phyloP scores from a whole-genome alignment of 164 flowering plant species.

The Pachysandra terminalis region DNA sequence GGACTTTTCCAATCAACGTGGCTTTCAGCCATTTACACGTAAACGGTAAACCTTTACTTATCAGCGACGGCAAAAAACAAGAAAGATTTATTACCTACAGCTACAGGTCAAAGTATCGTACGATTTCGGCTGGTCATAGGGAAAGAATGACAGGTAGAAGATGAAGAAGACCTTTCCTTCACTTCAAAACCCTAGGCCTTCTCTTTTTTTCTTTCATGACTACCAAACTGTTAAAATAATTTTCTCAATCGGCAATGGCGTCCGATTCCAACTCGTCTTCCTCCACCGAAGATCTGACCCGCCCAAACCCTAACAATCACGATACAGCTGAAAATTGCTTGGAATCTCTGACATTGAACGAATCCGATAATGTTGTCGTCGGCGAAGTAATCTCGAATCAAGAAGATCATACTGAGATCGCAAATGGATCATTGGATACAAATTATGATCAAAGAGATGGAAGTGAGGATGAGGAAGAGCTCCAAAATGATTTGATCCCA shows the following conservation, averaged over 20 bases:
- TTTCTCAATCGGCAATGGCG: conserved; percentile 22
- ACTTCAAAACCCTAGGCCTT: no score
- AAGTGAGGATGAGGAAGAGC: conserved; percentile 11
- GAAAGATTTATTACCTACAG: no score
- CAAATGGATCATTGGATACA: conserved; percentile 7
- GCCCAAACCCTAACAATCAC: conserved; percentile 27
- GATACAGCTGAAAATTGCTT: conserved; percentile 28
- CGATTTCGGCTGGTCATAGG: no score
- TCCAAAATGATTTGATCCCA: not conserved
- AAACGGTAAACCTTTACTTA: no score
- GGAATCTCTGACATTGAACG: conserved; percentile 21
- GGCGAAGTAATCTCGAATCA: not conserved
- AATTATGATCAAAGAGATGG: conserved; percentile 4
- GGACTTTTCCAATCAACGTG: no score
- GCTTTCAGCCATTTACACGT: no score
- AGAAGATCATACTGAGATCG: not conserved
- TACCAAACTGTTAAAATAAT: not conserved
- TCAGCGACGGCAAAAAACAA: no score
- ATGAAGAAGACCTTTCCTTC: no score
- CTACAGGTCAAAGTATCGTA: no score
- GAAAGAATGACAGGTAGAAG: no score
- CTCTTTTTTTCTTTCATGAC: no score
- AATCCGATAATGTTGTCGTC: no score
- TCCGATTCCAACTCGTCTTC: conserved; percentile 29
- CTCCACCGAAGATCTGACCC: conserved; percentile 19